Conservation (phyloP, 352 stramenopile species). For the Globisporangium heterothallicum region DNA sequence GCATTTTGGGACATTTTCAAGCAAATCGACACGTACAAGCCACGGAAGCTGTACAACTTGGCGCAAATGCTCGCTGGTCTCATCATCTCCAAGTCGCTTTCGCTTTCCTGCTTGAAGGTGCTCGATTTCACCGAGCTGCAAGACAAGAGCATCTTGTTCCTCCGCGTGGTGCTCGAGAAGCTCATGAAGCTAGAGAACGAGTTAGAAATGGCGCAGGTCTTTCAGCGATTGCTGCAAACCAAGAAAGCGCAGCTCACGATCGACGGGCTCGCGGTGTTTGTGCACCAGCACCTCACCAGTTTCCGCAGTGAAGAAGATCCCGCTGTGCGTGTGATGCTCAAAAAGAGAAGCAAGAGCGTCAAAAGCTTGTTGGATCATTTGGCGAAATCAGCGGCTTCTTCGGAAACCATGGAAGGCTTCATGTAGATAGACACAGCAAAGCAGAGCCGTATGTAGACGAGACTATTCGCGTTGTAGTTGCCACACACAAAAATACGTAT, state of each 20-base stretch:
- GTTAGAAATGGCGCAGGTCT: conserved; percentile 60
- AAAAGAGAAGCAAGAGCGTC: conserved; percentile 58
- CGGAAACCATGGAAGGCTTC: conserved; percentile 43
- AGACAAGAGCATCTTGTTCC: conserved; percentile 84
- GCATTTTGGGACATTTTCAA: conserved; percentile 98
- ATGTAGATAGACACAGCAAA: conserved; percentile 32
- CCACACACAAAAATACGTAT: too few species aligned
- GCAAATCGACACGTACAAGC: conserved; percentile 75
- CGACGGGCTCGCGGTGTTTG: conserved; percentile 72
- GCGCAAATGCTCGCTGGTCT: conserved; percentile 84
- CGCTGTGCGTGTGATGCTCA: conserved; percentile 33
- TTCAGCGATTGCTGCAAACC: conserved; percentile 69
- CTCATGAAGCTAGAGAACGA: conserved; percentile 69
- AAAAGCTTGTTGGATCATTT: conserved; percentile 67
- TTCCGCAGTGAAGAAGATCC: conserved; percentile 47
- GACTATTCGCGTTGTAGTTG: too few species aligned
- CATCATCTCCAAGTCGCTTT: conserved; percentile 51
- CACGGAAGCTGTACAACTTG: conserved; percentile 88
- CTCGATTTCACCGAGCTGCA: conserved; percentile 90
- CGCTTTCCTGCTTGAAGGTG: conserved; percentile 86
- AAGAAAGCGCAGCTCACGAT: conserved; percentile 78
- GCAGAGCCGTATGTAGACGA: too few species aligned
- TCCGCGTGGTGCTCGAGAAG: conserved; percentile 76
- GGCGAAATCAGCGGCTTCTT: conserved; percentile 41
- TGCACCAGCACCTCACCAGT: conserved; percentile 71